Evolutionary conservation across 306 rosid genomes (phyloP).

Genomic region (Dalbergia cultrata): DNA sequence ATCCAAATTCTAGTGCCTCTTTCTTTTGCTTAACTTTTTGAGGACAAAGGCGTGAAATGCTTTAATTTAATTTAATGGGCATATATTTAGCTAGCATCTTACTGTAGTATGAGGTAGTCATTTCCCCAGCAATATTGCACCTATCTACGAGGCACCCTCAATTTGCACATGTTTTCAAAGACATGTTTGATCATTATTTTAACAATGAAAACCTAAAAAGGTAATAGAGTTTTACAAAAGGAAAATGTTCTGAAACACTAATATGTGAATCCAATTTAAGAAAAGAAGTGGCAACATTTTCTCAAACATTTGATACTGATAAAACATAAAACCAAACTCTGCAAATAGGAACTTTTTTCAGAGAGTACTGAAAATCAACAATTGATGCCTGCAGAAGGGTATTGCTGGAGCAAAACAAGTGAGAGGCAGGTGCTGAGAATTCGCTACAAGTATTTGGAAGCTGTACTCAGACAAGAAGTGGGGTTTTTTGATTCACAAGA

Average conservation of each 20-base stretch:
- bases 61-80: neutral
- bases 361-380: constrained; percentile 7
- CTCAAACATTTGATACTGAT: neutral
- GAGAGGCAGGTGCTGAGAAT: constrained; percentile 88
- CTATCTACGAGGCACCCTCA: neutral
- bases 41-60: constrained; percentile 39
- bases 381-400: constrained; percentile 74
- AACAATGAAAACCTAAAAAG: constrained; percentile 53
- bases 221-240: neutral
- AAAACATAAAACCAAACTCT: neutral
- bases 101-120: neutral
- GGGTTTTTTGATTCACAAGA: constrained; percentile 90
- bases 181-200: neutral
- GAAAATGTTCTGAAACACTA: neutral
- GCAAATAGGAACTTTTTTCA: neutral
- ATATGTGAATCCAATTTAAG: neutral
- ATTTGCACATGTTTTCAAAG: constrained; percentile 22
- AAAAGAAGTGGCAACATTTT: neutral
- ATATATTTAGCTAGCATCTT: neutral
- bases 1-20: constrained; percentile 44
- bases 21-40: constrained; percentile 52
- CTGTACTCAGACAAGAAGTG: constrained; percentile 91
- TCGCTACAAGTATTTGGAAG: constrained; percentile 89
- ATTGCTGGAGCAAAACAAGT: constrained; percentile 97
- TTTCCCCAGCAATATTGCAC: neutral